Conservation (phyloP, 495 filamentous ascomycete genomes). For the Xylaria bambusicola region DNA sequence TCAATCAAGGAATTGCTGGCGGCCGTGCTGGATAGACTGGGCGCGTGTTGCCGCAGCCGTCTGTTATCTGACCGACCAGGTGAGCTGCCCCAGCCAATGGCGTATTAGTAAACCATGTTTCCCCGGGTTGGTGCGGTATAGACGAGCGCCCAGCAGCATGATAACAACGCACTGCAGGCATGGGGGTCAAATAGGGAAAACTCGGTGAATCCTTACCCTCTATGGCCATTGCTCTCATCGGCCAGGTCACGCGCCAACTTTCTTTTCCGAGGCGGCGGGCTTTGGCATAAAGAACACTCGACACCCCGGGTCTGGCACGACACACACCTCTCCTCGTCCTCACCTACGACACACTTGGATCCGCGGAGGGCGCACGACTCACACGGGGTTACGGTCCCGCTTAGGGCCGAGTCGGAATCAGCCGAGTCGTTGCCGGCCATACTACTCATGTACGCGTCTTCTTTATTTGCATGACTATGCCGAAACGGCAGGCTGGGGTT, state of each 20-base stretch:
- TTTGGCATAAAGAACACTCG: slow-evolving; percentile 65
- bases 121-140: slow-evolving; percentile 17
- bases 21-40: slow-evolving; percentile 56
- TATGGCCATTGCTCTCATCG: slow-evolving; percentile 58
- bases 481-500: slow-evolving; percentile 33
- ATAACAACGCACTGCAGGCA: slow-evolving; percentile 25
- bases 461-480: slow-evolving; percentile 43
- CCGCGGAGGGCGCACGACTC: slow-evolving; percentile 77
- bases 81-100: slow-evolving; percentile 51
- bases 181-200: slow-evolving; percentile 33
- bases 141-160: slow-evolving; percentile 25
- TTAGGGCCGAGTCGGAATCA: slow-evolving; percentile 50
- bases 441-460: slow-evolving; percentile 41
- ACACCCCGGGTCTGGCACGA: slow-evolving; percentile 63
- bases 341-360: slow-evolving; percentile 87
- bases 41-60: slow-evolving; percentile 51
- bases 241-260: slow-evolving; percentile 63
- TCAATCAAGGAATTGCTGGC: slow-evolving; percentile 57
- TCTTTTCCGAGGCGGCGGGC: slow-evolving; percentile 72
- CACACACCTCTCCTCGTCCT: slow-evolving; percentile 63
- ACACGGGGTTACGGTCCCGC: slow-evolving; percentile 46
- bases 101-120: slow-evolving; percentile 38
- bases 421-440: slow-evolving; percentile 51
- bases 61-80: slow-evolving; percentile 57
- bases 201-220: slow-evolving; percentile 54